A percentile compares a stretch with the other conserved stretches of the same genome.
These are phyloP conservation scores for Solanum hybrid DNA, from an alignment of 305 asterid species.

Conservation along the genomic window DNA sequence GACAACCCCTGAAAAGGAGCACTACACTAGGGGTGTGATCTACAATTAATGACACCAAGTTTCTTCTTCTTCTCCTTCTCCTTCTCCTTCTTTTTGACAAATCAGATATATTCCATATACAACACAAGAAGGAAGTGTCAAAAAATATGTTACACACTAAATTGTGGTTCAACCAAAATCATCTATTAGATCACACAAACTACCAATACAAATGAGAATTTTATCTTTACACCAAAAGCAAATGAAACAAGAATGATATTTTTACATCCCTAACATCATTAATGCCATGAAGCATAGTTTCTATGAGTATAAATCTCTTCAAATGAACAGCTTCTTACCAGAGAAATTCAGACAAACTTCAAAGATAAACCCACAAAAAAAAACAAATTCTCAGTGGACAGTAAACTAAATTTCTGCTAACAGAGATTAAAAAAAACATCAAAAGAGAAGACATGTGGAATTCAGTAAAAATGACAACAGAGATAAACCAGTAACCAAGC, in stretches of 20 bases:
- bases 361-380: neutral
- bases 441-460: neutral
- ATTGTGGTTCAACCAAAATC: neutral
- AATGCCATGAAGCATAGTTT: neutral
- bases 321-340: neutral
- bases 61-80: neutral
- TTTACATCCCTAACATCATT: neutral
- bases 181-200: neutral
- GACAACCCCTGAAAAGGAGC: neutral
- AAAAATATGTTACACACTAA: neutral
- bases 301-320: neutral
- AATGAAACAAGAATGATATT: neutral
- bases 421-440: neutral
- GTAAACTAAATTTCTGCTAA: neutral
- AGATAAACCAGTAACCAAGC: neutral
- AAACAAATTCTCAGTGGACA: neutral
- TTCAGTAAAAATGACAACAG: neutral
- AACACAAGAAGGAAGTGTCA: neutral
- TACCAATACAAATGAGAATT: neutral
- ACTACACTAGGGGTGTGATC: neutral
- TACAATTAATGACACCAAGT: neutral
- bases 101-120: neutral
- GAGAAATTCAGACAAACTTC: neutral
- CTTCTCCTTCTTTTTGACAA: neutral
- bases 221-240: neutral